Conservation (phyloP, 179 eudicot species). For the Patellifolia procumbens region DNA sequence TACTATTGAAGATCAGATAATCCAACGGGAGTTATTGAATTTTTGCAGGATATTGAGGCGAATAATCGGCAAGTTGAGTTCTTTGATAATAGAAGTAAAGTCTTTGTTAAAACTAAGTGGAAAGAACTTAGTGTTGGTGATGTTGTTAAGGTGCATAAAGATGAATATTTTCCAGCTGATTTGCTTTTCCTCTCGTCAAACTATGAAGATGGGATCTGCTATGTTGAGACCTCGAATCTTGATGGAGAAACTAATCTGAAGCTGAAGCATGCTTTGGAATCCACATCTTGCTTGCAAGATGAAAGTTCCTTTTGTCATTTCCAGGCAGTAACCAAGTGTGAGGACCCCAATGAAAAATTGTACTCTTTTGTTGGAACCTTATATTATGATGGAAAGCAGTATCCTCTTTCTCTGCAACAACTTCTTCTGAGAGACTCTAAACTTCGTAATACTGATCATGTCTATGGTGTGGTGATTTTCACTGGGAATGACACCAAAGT, state of each 20-base stretch:
- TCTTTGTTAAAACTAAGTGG: slow-evolving; percentile 33
- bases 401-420: slow-evolving; percentile 55
- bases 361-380: slow-evolving; percentile 60
- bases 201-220: slow-evolving; percentile 41
- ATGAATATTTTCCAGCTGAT: slow-evolving; percentile 45
- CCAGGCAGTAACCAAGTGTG: slow-evolving; percentile 41
- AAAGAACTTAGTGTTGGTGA: slow-evolving; percentile 40
- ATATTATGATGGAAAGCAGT: slow-evolving; percentile 33
- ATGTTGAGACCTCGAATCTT: slow-evolving; percentile 42
- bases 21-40: background rate
- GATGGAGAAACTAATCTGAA: slow-evolving; percentile 45
- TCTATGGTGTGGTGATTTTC: slow-evolving; percentile 59
- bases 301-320: slow-evolving; percentile 29
- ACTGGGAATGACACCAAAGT: slow-evolving; percentile 63
- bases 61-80: slow-evolving; percentile 31
- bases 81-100: slow-evolving; percentile 27
- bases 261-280: slow-evolving; percentile 41
- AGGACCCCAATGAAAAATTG: slow-evolving; percentile 61
- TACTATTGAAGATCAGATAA: too few relatives aligned
- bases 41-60: slow-evolving; percentile 39
- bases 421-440: slow-evolving; percentile 63
- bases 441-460: slow-evolving; percentile 55
- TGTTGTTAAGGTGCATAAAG: slow-evolving; percentile 36
- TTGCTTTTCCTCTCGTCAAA: slow-evolving; percentile 38
- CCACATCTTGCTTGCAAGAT: slow-evolving; percentile 29